A percentile compares a stretch with the other conserved stretches of the same genome.
These are phyloP conservation scores for Jatropha podagrica DNA, from an alignment of 441 rosid species.

Conservation along the genomic window DNA sequence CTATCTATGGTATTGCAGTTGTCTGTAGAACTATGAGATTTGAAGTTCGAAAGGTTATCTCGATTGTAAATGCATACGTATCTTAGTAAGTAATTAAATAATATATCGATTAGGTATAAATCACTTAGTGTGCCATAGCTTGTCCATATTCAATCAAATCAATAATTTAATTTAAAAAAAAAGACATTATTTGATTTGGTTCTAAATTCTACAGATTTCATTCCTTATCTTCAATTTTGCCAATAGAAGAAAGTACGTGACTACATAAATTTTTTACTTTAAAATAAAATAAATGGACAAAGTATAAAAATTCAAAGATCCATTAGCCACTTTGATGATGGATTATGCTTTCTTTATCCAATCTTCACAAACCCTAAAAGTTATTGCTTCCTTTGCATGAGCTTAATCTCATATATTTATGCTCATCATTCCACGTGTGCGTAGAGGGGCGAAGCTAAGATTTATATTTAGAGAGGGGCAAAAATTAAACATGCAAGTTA, in stretches of 20 bases:
- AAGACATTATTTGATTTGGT: not conserved
- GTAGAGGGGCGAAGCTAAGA: no score
- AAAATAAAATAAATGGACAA: not conserved
- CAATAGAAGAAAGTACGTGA: not conserved
- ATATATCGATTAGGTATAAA: no score
- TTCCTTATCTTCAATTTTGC: not conserved
- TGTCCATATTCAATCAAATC: not conserved
- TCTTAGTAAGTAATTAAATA: no score
- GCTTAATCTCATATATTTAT: not conserved
- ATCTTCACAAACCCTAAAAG: not conserved
- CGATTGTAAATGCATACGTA: not conserved
- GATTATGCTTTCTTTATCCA: constrained; percentile 6
- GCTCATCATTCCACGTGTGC: not conserved
- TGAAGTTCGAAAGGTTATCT: no score
- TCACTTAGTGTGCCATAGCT: no score
- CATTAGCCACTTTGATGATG: not conserved
- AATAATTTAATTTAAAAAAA: not conserved
- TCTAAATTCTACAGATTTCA: constrained; percentile 10
- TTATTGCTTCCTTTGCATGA: not conserved
- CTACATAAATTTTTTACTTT: no score
- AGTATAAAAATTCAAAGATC: not conserved
- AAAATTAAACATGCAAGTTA: no score
- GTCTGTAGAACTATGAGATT: no score
- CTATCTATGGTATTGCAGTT: no score
- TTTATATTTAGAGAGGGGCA: no score